Conservation (phyloP, 306 rosid genomes). For the Trichosanthes truncata region DNA sequence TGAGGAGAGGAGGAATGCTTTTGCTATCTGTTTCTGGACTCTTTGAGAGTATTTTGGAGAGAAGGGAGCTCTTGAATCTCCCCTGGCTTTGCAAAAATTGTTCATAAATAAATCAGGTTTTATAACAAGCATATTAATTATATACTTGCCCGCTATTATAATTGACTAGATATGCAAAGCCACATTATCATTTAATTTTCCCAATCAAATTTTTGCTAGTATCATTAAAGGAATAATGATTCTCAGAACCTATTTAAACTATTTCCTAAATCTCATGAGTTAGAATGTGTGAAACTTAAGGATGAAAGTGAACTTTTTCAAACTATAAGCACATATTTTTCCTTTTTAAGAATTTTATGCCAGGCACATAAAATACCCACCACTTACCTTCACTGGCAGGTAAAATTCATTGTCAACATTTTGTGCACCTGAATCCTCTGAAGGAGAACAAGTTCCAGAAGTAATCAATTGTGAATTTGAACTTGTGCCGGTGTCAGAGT, state of each 20-base stretch:
- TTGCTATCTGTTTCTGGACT: too few relatives aligned
- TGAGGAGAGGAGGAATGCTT: too few relatives aligned
- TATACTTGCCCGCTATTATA: neutral
- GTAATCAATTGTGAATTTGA: slow-evolving; percentile 28
- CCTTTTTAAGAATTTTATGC: neutral
- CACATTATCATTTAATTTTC: neutral
- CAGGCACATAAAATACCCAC: neutral
- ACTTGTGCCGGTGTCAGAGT: slow-evolving; percentile 38
- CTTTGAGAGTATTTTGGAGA: too few relatives aligned
- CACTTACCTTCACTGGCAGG: slow-evolving; percentile 61
- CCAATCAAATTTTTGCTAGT: neutral
- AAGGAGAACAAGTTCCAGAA: slow-evolving; percentile 31
- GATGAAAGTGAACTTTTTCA: neutral
- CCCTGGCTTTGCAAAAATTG: too few relatives aligned
- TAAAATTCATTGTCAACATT: slow-evolving; percentile 61
- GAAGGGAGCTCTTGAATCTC: too few relatives aligned
- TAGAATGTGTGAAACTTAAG: neutral
- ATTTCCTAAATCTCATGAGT: neutral
- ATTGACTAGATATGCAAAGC: neutral
- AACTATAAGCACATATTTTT: neutral
- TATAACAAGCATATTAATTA: too few relatives aligned
- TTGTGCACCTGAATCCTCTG: slow-evolving; percentile 61
- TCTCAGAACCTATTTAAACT: neutral
- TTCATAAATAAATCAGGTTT: too few relatives aligned
- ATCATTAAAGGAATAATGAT: neutral